A percentile compares a stretch with the other conserved stretches of the same genome.
Conservation (phyloP, 352 stramenopile species). For the Globisporangium barbulae region DNA sequence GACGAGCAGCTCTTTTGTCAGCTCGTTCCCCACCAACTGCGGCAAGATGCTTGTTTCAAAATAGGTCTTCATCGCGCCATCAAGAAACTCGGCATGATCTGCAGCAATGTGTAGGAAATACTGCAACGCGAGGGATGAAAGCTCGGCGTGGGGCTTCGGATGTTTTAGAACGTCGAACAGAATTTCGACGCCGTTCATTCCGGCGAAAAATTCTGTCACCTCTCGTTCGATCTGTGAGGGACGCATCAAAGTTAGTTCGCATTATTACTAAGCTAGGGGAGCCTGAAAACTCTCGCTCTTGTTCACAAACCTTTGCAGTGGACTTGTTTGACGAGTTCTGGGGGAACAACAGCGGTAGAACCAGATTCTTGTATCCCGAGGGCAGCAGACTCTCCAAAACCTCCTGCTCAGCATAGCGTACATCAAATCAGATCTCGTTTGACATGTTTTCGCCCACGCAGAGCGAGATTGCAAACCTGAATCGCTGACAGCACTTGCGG, state of each 20-base stretch:
- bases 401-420: slow-evolving; percentile 36
- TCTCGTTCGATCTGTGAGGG: slow-evolving; percentile 55
- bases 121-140: slow-evolving; percentile 71
- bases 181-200: slow-evolving; percentile 53
- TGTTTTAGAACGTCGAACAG: slow-evolving; percentile 72
- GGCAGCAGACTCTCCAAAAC: slow-evolving; percentile 80
- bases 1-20: slow-evolving; percentile 71
- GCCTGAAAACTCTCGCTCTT: neutral
- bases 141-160: slow-evolving; percentile 54
- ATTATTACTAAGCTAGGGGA: neutral
- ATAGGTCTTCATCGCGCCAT: slow-evolving; percentile 26
- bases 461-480: slow-evolving; percentile 28
- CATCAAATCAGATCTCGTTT: neutral
- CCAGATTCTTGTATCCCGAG: slow-evolving; percentile 63
- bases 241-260: slow-evolving; percentile 3
- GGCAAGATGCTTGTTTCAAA: slow-evolving; percentile 60
- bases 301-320: slow-evolving; percentile 38
- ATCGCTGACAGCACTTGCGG: slow-evolving; percentile 76
- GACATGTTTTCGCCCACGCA: neutral
- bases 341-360: slow-evolving; percentile 74
- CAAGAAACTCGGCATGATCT: slow-evolving; percentile 41
- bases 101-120: slow-evolving; percentile 81
- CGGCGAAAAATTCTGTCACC: slow-evolving; percentile 40
- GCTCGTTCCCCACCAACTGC: slow-evolving; percentile 50
- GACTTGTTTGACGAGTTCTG: slow-evolving; percentile 53